These are phyloP conservation scores for Rhizoctonia solani DNA, from an alignment of 1,284 basidiomycete species.

Conservation along the genomic window DNA sequence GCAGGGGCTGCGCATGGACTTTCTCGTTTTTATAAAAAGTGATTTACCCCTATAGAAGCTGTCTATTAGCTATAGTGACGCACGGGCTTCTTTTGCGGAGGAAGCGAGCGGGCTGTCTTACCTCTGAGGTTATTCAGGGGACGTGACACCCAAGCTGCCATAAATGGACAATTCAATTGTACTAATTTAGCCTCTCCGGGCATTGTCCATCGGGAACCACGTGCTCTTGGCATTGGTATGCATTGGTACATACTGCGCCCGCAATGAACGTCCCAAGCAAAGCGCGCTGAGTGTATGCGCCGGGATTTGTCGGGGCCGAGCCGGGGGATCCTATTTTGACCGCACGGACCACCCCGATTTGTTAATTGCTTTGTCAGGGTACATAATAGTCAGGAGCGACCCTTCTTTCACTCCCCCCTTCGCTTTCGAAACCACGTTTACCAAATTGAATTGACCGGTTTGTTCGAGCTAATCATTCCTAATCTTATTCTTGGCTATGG, in stretches of 20 bases:
- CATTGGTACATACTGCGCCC: too few relatives aligned
- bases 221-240: too few relatives aligned
- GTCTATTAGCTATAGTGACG: neutral
- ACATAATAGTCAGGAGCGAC: conserved; percentile 5
- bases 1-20: neutral
- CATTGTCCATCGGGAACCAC: too few relatives aligned
- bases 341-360: neutral
- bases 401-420: neutral
- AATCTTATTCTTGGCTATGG: conserved; percentile 2
- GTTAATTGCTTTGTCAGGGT: conserved; percentile 2
- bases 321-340: neutral
- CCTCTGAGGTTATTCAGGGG: neutral
- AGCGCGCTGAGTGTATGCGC: neutral
- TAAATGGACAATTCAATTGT: neutral
- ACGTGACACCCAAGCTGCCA: neutral
- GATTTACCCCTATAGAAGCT: conserved; percentile 10
- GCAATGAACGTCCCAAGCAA: too few relatives aligned
- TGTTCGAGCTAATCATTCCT: neutral
- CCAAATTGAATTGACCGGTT: neutral
- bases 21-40: neutral
- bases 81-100: neutral
- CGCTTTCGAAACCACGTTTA: neutral
- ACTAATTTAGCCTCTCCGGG: neutral
- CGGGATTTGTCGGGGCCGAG: neutral
- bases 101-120: neutral